phyloP scores from a whole-genome alignment of 345 rosid species.

The Lumnitzera littorea region DNA sequence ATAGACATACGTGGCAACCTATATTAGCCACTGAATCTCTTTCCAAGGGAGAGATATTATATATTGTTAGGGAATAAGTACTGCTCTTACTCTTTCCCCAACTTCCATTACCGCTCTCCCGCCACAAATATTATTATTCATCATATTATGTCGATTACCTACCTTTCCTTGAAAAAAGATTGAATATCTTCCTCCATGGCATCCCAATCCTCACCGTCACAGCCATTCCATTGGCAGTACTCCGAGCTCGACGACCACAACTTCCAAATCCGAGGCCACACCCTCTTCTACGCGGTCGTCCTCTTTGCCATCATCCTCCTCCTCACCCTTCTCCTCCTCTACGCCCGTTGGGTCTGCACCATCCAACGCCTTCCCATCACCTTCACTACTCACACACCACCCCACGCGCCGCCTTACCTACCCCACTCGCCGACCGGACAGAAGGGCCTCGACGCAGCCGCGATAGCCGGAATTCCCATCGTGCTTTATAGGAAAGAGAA shows the following conservation, averaged over 20 bases:
- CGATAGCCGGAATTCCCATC: conserved; percentile 21
- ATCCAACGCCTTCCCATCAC: neutral
- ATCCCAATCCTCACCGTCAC: conserved; percentile 7
- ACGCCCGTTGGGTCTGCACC: conserved; percentile 33
- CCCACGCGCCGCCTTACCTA: neutral
- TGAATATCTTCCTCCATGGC: conserved; percentile 11
- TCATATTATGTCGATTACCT: no score
- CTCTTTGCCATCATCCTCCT: conserved; percentile 21
- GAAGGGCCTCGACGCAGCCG: conserved; percentile 16
- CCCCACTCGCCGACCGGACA: no score
- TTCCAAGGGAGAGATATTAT: no score
- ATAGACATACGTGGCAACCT: no score
- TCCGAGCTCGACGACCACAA: conserved; percentile 32
- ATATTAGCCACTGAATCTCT: no score
- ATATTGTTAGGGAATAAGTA: no score
- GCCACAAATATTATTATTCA: no score
- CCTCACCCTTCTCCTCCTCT: conserved; percentile 27
- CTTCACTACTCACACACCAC: neutral
- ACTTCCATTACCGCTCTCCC: no score
- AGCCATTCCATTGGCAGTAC: conserved; percentile 36
- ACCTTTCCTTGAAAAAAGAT: no score
- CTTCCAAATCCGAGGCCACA: conserved; percentile 31
- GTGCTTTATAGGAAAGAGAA: conserved; percentile 3
- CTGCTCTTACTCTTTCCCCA: no score
- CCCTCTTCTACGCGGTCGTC: conserved; percentile 28